These are phyloP conservation scores for Pseudocercospora eumusae DNA, from an alignment of 2,329 filamentous ascomycete genomes.

Conservation along the genomic window DNA sequence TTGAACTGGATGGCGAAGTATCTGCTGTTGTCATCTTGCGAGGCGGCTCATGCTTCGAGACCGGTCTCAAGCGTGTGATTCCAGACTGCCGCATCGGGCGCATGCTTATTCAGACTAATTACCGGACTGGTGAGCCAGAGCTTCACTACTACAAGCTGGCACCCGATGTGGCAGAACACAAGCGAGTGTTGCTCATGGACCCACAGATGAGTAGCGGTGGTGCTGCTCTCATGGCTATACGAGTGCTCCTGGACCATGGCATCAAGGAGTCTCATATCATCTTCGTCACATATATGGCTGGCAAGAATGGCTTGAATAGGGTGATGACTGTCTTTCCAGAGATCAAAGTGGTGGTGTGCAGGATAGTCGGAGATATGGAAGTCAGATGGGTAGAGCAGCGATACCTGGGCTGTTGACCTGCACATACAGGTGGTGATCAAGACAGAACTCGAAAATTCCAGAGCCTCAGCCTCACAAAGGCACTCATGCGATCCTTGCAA, in stretches of 20 bases:
- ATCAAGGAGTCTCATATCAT: conserved; percentile 82
- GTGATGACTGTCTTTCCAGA: conserved; percentile 86
- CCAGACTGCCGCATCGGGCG: conserved; percentile 90
- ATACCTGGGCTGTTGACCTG: conserved; percentile 77
- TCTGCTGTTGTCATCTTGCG: conserved; percentile 87
- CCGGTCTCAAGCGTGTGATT: conserved; percentile 83
- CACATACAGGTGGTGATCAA: background rate
- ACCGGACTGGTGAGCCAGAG: conserved; percentile 83
- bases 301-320: conserved; percentile 78
- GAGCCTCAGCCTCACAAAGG: background rate
- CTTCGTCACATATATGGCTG: conserved; percentile 89
- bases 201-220: conserved; percentile 94
- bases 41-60: conserved; percentile 85
- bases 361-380: conserved; percentile 78
- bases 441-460: background rate
- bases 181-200: conserved; percentile 82
- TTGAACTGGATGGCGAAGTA: conserved; percentile 68
- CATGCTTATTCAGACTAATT: conserved; percentile 81
- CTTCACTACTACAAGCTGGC: conserved; percentile 85
- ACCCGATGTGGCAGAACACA: conserved; percentile 69
- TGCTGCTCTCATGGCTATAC: conserved; percentile 85
- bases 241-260: conserved; percentile 92
- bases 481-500: background rate
- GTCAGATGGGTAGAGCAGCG: conserved; percentile 85
- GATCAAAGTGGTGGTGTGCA: conserved; percentile 81